Evolutionary conservation across 768 basidiomycete species (phyloP), one percentile per base, ranked within the genome.

Genomic region (Cyclocybe cylindracea): DNA sequence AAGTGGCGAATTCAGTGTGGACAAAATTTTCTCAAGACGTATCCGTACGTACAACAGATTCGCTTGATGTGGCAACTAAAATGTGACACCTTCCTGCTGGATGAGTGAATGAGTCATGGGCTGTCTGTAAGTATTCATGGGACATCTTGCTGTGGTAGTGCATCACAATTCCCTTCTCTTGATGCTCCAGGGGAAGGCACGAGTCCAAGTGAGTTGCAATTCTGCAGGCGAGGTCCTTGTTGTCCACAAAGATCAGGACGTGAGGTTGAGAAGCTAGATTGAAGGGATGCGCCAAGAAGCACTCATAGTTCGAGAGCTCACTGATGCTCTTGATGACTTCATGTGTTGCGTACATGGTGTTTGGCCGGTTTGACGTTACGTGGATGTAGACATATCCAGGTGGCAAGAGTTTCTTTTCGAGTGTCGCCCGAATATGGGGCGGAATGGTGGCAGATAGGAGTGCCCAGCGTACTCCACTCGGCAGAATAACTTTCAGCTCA

Each of bases 111-210:
- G 44, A 55, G 4, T 59, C 19, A 32, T 64, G 66, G 0, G 53
- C 57, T 4, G 52, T 11, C 14, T 61, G 16, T 0, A 69, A 53
- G 34, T 68, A 71, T 7, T 49, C 40, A 5, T 53, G 39, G 0
- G 67, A 69, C 68, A 70, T 69, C 1, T 44, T 38, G 10, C 55
- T 52, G 31, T 71, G 61, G 34, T 70, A 70, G 32, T 68, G 63
- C 2, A 14, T 37, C 8, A 69, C 46, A 5, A 69, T 40, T 0
- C 61, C 61, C 2, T 24, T 49, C 0, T 53, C 48, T 13, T 32
- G 50, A 13, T 48, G 32, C 11, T 36, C 5, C 0, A 2, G 4
- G 1, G 66, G 61, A 0, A 71, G 51, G 2, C 35, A 46, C 0
- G 24, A 3, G 10, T 66, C 33, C 0, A 60, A 40, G 40, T 63